phyloP scores from a whole-genome alignment of 208 protist species.

The Phytomonas sp. region DNA sequence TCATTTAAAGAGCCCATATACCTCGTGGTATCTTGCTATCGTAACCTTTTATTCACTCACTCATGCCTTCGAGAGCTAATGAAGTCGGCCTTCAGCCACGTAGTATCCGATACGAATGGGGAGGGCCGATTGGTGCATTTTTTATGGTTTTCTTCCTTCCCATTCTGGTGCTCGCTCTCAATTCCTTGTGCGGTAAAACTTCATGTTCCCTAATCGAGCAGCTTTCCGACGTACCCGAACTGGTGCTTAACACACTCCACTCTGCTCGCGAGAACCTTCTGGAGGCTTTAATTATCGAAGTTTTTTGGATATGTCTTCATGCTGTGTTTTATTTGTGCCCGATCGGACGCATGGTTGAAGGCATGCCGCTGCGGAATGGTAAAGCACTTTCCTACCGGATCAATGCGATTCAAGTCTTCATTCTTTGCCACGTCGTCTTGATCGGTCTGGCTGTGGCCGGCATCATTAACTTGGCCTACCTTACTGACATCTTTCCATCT shows the following conservation, averaged over 20 bases:
- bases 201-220: conserved; percentile 21
- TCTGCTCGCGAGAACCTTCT: conserved; percentile 31
- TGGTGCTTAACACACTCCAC: conserved; percentile 9
- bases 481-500: conserved; percentile 53
- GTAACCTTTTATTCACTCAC: no score
- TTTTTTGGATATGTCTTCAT: conserved; percentile 57
- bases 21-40: no score
- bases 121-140: conserved; percentile 48
- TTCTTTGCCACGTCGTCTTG: conserved; percentile 42
- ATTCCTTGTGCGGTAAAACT: conserved; percentile 36
- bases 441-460: conserved; percentile 32
- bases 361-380: conserved; percentile 52
- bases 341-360: conserved; percentile 53
- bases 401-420: conserved; percentile 75
- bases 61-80: no score
- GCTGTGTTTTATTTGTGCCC: conserved; percentile 61
- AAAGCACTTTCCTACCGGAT: conserved; percentile 66
- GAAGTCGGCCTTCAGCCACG: conserved; percentile 30
- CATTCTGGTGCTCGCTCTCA: conserved; percentile 42
- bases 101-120: conserved; percentile 68
- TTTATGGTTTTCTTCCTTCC: conserved; percentile 56
- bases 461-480: conserved; percentile 27
- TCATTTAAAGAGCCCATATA: no score
- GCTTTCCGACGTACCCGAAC: conserved; percentile 18
- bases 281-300: conserved; percentile 40